Evolutionary conservation across 768 basidiomycete genomes (phyloP).

Genomic region (Ramaria rubella): DNA sequence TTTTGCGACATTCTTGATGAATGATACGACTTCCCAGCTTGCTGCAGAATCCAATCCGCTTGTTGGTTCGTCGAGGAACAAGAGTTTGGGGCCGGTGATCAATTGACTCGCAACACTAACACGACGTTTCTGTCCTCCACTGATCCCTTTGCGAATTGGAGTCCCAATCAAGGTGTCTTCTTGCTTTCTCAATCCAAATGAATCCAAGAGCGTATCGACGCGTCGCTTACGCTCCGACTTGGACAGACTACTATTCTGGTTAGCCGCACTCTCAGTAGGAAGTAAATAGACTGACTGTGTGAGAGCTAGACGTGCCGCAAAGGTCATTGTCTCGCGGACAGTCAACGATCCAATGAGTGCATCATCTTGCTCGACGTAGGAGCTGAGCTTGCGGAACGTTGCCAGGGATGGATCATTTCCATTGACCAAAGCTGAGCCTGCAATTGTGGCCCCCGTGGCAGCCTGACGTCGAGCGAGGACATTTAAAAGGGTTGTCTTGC

Average conservation of each 20-base stretch:
- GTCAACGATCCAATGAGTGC: conserved; percentile 52
- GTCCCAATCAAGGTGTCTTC: conserved; percentile 51
- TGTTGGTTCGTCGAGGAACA: neutral
- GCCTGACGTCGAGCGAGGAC: no score
- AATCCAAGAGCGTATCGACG: no score
- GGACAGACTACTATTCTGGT: no score
- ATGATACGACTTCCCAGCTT: conserved; percentile 36
- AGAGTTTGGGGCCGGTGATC: conserved; percentile 41
- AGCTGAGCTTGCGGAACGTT: no score
- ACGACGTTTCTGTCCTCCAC: conserved; percentile 61
- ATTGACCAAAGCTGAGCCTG: no score
- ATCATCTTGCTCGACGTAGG: conserved; percentile 50
- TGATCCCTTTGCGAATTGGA: conserved; percentile 51
- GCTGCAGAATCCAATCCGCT: conserved; percentile 25
- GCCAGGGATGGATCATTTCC: no score
- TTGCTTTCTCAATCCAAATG: conserved; percentile 43
- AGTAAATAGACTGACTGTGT: no score
- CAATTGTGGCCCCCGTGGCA: no score
- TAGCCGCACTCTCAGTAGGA: no score
- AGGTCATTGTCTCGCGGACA: conserved; percentile 48
- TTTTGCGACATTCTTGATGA: no score
- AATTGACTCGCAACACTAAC: conserved; percentile 54
- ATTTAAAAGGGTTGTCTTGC: no score
- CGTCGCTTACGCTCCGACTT: no score
- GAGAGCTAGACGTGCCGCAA: conserved; percentile 43